phyloP scores from a whole-genome alignment of 345 rosid genomes.

The Turnera subulata region DNA sequence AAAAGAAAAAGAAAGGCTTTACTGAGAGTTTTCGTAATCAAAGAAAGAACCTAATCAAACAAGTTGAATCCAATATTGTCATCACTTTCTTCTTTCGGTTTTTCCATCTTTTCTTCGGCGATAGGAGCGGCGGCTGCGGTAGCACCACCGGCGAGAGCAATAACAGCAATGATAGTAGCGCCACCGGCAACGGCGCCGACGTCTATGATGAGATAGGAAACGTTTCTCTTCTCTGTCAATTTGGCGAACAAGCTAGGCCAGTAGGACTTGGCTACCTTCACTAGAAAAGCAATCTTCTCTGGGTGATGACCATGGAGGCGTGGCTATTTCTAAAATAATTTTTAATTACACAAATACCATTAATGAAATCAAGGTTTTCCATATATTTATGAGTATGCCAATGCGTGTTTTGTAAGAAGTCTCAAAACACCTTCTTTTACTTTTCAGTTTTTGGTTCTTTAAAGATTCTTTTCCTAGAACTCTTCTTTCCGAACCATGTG shows the following conservation, averaged over 20 bases:
- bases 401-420: no score
- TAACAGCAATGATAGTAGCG: slow-evolving; percentile 31
- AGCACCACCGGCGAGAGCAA: slow-evolving; percentile 20
- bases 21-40: no score
- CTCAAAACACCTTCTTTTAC: no score
- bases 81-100: slow-evolving; percentile 26
- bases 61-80: slow-evolving; percentile 29
- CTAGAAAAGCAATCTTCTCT: slow-evolving; percentile 50
- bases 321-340: no score
- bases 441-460: no score
- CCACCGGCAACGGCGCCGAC: slow-evolving; percentile 48
- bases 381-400: no score
- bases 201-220: slow-evolving; percentile 46
- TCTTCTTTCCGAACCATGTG: no score
- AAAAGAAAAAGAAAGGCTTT: no score
- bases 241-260: slow-evolving; percentile 69
- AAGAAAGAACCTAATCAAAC: slow-evolving; percentile 26
- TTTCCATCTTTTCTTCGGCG: slow-evolving; percentile 36
- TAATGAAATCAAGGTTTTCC: no score
- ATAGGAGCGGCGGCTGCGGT: slow-evolving; percentile 37
- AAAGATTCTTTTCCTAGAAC: no score
- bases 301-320: no score
- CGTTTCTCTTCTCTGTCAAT: slow-evolving; percentile 44
- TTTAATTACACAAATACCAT: no score
- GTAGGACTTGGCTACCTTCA: slow-evolving; percentile 56